Percentiles rank a stretch among this genome's conserved stretches.
Evolutionary conservation across 108 stramenopile species (phyloP).

Genomic region (Fragilariopsis cylindrus): DNA sequence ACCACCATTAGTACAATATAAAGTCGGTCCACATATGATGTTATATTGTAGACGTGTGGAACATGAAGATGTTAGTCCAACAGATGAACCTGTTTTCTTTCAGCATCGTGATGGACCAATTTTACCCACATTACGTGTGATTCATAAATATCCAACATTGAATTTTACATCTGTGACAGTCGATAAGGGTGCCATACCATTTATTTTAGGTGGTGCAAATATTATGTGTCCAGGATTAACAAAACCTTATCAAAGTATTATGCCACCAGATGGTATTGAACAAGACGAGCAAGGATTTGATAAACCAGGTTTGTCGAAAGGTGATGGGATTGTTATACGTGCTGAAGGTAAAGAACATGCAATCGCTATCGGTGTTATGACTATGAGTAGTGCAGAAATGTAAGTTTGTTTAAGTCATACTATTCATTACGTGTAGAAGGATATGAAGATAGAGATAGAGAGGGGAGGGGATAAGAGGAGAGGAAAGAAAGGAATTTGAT

Average conservation of each 20-base stretch:
- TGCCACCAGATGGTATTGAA: conserved; percentile 67
- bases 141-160: conserved; percentile 81
- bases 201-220: conserved; percentile 94
- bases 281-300: conserved; percentile 67
- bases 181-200: conserved; percentile 95
- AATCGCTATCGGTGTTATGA: conserved; percentile 90
- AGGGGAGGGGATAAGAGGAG: neutral
- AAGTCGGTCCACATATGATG: conserved; percentile 81
- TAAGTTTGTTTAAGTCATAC: conserved; percentile 42
- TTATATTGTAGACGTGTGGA: conserved; percentile 67
- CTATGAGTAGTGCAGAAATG: conserved; percentile 88
- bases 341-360: conserved; percentile 95
- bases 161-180: conserved; percentile 71
- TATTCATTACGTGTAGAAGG: neutral
- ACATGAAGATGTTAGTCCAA: conserved; percentile 41
- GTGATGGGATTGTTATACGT: conserved; percentile 83
- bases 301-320: conserved; percentile 67
- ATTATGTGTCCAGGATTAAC: conserved; percentile 98
- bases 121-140: conserved; percentile 85
- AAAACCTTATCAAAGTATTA: conserved; percentile 67
- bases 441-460: neutral
- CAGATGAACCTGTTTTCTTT: conserved; percentile 87
- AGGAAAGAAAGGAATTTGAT: too few relatives aligned
- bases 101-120: conserved; percentile 94
- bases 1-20: conserved; percentile 80